These are phyloP conservation scores for Ustilago bromivora DNA, from an alignment of 1,284 basidiomycete species.

Conservation along the genomic window DNA sequence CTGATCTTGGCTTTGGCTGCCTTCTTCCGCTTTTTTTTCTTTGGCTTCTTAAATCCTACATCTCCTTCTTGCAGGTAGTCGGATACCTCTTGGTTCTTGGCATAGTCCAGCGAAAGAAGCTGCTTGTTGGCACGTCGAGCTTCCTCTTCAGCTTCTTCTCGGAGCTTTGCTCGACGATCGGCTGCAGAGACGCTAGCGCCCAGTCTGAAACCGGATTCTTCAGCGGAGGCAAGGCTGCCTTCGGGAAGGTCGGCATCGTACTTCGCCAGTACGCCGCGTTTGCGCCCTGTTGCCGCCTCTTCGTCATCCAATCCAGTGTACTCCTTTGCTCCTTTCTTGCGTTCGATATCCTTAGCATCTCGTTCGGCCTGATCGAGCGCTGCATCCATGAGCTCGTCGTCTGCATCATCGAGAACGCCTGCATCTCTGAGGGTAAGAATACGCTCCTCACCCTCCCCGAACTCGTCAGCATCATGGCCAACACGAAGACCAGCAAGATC, in stretches of 20 bases:
- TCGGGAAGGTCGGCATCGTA: conserved; percentile 91
- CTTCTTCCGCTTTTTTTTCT: conserved; percentile 83
- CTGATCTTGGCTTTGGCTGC: conserved; percentile 81
- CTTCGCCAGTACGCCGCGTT: conserved; percentile 86
- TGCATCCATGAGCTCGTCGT: conserved; percentile 96
- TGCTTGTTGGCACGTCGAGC: conserved; percentile 70
- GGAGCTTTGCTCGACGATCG: conserved; percentile 70
- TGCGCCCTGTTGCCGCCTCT: conserved; percentile 78
- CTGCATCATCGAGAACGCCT: conserved; percentile 91
- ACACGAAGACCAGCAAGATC: conserved; percentile 95
- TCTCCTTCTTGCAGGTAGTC: conserved; percentile 94
- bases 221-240: conserved; percentile 58
- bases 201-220: conserved; percentile 53
- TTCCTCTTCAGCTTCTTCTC: conserved; percentile 74
- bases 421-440: conserved; percentile 97
- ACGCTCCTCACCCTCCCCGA: conserved; percentile 87
- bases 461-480: conserved; percentile 85
- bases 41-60: conserved; percentile 91
- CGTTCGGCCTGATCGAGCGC: conserved; percentile 88
- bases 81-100: conserved; percentile 81
- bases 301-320: conserved; percentile 98
- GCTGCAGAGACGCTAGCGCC: conserved; percentile 40
- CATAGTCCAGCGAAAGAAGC: conserved; percentile 87
- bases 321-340: conserved; percentile 87
- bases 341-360: conserved; percentile 80